Conservation (phyloP, 2,329 filamentous ascomycete species). For the Orbilia oligospora region DNA sequence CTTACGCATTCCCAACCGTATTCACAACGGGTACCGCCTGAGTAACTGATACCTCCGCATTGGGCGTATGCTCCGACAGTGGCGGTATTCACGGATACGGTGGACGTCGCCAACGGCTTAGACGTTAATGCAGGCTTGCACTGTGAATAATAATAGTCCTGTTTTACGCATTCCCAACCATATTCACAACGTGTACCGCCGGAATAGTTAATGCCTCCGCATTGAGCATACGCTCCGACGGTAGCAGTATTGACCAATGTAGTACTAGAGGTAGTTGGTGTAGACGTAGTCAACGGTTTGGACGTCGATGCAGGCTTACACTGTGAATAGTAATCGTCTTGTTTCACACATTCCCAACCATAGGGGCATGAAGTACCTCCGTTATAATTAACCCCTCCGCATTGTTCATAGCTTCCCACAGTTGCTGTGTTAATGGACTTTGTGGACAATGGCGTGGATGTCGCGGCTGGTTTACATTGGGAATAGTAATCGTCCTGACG, state of each 20-base stretch:
- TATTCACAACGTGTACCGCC: slow-evolving; percentile 37
- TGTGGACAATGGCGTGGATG: slow-evolving; percentile 1
- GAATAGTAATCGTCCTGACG: slow-evolving; percentile 54
- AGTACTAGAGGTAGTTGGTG: slow-evolving; percentile 56
- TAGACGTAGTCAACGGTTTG: not conserved
- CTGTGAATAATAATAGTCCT: slow-evolving; percentile 58
- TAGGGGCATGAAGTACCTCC: slow-evolving; percentile 67
- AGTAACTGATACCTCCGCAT: slow-evolving; percentile 29
- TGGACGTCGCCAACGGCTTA: not conserved
- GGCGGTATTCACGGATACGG: not conserved
- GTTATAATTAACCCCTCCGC: slow-evolving; percentile 62
- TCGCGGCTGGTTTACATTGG: slow-evolving; percentile 47
- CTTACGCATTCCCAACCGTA: slow-evolving; percentile 43
- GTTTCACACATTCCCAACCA: slow-evolving; percentile 67
- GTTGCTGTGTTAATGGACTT: not conserved
- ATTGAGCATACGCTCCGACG: slow-evolving; percentile 28
- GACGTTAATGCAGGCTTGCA: slow-evolving; percentile 39
- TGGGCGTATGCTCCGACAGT: slow-evolving; percentile 23
- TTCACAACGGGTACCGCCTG: slow-evolving; percentile 33
- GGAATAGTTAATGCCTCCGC: slow-evolving; percentile 20
- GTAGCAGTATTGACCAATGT: not conserved
- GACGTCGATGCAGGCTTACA: slow-evolving; percentile 65
- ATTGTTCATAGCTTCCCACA: slow-evolving; percentile 18
- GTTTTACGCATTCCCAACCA: slow-evolving; percentile 39
- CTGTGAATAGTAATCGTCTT: slow-evolving; percentile 69